Conservation (phyloP, 345 rosid species). For the Boechera stricta region DNA sequence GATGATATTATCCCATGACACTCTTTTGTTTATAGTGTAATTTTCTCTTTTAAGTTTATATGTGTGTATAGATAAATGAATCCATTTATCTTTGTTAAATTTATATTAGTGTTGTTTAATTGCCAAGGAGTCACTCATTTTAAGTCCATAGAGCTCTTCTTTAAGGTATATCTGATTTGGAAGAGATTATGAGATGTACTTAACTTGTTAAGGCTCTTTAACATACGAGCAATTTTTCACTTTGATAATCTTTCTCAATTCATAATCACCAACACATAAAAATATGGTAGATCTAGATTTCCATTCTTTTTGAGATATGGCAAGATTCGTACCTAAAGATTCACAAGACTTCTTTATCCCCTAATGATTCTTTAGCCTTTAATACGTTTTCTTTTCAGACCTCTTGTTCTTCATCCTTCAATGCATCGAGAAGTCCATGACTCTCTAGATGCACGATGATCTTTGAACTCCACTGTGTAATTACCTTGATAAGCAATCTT, state of each 20-base stretch:
- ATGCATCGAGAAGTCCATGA: neutral
- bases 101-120: neutral
- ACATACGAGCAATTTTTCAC: too few relatives aligned
- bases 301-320: neutral
- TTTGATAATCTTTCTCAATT: neutral
- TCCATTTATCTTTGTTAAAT: neutral
- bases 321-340: neutral
- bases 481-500: neutral
- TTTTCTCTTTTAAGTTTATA: neutral
- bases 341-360: too few relatives aligned
- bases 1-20: conserved; percentile 13
- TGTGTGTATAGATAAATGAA: conserved; percentile 8
- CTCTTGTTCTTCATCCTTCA: neutral
- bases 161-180: too few relatives aligned
- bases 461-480: neutral
- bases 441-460: neutral
- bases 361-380: neutral
- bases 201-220: too few relatives aligned
- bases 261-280: neutral
- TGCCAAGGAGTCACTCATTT: neutral
- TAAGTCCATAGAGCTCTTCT: neutral
- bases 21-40: neutral
- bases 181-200: too few relatives aligned
- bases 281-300: neutral
- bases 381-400: neutral